These are phyloP conservation scores for Leccinum subgranulosum DNA, from an alignment of 768 basidiomycete genomes.

Conservation along the genomic window DNA sequence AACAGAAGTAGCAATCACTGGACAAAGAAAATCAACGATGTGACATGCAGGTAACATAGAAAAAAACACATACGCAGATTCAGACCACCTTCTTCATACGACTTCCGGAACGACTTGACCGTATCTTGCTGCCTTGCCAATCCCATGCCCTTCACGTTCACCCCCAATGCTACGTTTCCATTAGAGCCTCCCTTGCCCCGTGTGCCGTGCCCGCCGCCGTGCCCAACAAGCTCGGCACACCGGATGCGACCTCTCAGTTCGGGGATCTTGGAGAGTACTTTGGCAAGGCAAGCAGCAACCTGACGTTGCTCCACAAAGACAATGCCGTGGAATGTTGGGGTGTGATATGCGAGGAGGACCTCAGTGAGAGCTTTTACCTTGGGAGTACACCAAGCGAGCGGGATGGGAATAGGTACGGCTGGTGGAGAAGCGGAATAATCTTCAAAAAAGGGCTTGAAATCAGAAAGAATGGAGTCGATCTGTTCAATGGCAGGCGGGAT, in stretches of 20 bases:
- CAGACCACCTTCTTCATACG: conserved; percentile 61
- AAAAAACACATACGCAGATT: conserved; percentile 57
- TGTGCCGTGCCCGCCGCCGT: conserved; percentile 42
- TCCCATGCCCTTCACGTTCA: conserved; percentile 49
- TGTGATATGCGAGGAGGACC: conserved; percentile 53
- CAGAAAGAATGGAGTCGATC: conserved; percentile 46
- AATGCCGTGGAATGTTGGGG: conserved; percentile 69
- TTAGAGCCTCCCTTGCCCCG: conserved; percentile 18
- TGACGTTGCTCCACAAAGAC: conserved; percentile 88
- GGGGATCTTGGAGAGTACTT: conserved; percentile 58
- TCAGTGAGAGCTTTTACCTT: conserved; percentile 66
- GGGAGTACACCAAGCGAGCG: conserved; percentile 67
- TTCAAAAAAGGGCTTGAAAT: conserved; percentile 41
- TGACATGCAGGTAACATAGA: not conserved
- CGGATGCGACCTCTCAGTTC: conserved; percentile 54
- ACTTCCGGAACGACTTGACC: conserved; percentile 60
- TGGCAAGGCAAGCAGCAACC: conserved; percentile 66
- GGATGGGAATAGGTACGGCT: conserved; percentile 39
- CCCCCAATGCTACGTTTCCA: conserved; percentile 21
- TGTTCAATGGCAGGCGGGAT: conserved; percentile 45
- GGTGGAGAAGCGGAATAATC: conserved; percentile 24
- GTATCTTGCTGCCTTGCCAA: conserved; percentile 54
- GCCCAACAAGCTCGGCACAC: conserved; percentile 68
- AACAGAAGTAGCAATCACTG: conserved; percentile 81
- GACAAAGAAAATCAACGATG: not conserved